A percentile compares a stretch with the other conserved stretches of the same genome.
phyloP scores from a whole-genome alignment of 441 rosid genomes.

The Hura crepitans region DNA sequence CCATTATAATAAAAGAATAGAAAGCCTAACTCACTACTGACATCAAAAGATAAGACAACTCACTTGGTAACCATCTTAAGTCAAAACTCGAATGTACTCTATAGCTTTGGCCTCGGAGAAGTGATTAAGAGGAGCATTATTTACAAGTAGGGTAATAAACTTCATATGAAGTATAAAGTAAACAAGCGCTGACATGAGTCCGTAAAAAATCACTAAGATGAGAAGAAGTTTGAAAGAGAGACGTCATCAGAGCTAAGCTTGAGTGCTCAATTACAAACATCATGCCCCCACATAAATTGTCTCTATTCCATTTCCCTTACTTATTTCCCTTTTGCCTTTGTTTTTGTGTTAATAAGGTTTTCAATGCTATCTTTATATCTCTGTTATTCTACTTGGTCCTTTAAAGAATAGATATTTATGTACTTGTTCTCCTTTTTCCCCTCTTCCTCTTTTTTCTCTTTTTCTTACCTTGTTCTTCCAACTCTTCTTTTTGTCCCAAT shows the following conservation, averaged over 20 bases:
- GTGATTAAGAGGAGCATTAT: constrained; percentile 76
- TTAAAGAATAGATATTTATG: not conserved
- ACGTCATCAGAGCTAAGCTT: constrained; percentile 49
- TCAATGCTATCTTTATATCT: not conserved
- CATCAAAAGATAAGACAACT: constrained; percentile 18
- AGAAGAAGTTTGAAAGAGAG: constrained; percentile 56
- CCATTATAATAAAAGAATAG: too few relatives aligned
- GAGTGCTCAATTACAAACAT: constrained; percentile 9
- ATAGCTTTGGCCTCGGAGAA: constrained; percentile 94
- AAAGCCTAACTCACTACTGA: not conserved
- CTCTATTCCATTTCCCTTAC: not conserved
- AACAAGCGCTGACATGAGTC: constrained; percentile 55
- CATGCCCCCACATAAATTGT: not conserved
- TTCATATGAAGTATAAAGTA: constrained; percentile 60
- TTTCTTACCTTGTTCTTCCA: not conserved
- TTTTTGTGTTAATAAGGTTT: not conserved
- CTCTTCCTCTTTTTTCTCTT: constrained; percentile 15
- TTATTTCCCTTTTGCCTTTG: not conserved
- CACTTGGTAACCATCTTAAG: constrained; percentile 78
- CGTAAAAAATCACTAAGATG: constrained; percentile 50
- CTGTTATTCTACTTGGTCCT: not conserved
- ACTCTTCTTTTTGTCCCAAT: not conserved
- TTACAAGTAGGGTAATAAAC: constrained; percentile 57
- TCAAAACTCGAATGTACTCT: constrained; percentile 72
- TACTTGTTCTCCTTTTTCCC: constrained; percentile 2